A percentile compares a stretch with the other conserved stretches of the same genome.
These are phyloP conservation scores for Calonectria honghensis DNA, from an alignment of 2,329 filamentous ascomycete species.

Conservation along the genomic window DNA sequence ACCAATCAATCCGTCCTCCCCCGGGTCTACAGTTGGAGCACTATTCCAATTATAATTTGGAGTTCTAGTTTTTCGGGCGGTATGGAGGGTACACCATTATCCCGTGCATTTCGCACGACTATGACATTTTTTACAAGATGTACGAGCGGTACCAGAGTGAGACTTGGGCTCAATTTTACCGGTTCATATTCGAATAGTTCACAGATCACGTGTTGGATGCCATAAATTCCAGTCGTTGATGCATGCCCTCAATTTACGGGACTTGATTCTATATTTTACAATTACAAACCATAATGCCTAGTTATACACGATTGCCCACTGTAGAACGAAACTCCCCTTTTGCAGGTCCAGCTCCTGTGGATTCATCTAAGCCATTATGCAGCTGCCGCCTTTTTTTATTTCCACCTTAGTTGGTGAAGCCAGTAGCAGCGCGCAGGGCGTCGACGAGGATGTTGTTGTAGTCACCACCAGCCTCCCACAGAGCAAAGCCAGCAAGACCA, in stretches of 20 bases:
- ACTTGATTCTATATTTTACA: background rate
- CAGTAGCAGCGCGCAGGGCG: constrained; percentile 42
- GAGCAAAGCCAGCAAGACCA: constrained; percentile 45
- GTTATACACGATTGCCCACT: constrained; percentile 13
- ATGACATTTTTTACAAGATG: background rate
- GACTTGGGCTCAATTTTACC: background rate
- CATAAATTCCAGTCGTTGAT: background rate
- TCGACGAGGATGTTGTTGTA: constrained; percentile 49
- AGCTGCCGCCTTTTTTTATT: background rate
- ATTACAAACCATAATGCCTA: constrained; percentile 21
- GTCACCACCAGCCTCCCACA: constrained; percentile 49
- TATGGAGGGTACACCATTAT: background rate
- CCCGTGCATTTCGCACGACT: background rate
- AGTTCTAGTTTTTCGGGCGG: no score
- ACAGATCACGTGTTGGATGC: background rate
- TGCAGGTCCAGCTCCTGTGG: background rate
- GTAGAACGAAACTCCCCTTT: constrained; percentile 6
- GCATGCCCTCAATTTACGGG: background rate
- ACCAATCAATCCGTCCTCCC: no score
- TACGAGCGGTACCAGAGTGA: background rate
- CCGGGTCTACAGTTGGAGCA: no score
- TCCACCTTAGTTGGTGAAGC: constrained; percentile 29
- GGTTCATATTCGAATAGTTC: background rate
- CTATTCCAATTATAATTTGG: no score
- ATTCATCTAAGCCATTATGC: background rate